Percentiles rank a stretch among this genome's conserved stretches.
phyloP scores from a whole-genome alignment of 345 rosid species.

The Eucalyptus regnans region DNA sequence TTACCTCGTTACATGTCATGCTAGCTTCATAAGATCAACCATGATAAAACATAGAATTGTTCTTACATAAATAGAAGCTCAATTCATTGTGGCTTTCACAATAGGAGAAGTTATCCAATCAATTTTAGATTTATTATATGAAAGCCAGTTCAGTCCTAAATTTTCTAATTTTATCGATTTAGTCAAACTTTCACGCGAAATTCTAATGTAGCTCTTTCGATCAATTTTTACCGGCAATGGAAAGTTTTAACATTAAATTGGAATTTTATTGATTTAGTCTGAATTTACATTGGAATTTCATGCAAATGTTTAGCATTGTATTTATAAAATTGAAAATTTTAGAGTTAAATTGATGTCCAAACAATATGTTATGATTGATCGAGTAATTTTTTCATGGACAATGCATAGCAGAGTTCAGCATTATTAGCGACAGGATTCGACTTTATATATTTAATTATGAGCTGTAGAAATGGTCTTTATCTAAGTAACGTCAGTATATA shows the following conservation, averaged over 20 bases:
- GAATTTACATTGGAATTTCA: neutral
- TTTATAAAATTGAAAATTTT: neutral
- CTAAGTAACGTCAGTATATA: neutral
- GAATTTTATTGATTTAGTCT: accelerated
- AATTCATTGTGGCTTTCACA: neutral
- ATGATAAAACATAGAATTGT: neutral
- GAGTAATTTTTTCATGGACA: neutral
- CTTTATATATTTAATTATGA: neutral
- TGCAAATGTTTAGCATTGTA: neutral
- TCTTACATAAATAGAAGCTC: neutral
- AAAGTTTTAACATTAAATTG: no score
- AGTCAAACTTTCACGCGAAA: accelerated
- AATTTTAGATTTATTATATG: neutral
- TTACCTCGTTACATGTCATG: neutral
- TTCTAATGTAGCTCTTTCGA: accelerated
- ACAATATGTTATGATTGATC: neutral
- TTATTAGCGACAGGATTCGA: neutral
- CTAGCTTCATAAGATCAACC: neutral
- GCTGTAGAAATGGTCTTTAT: neutral
- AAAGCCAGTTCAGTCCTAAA: accelerated
- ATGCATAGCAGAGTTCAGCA: neutral
- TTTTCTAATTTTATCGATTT: neutral
- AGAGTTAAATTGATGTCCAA: accelerated
- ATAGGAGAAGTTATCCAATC: neutral
- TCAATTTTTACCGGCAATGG: accelerated